Base-by-base conservation (phyloP, 495 filamentous ascomycete species). In the Penicillium paxilli region DNA sequence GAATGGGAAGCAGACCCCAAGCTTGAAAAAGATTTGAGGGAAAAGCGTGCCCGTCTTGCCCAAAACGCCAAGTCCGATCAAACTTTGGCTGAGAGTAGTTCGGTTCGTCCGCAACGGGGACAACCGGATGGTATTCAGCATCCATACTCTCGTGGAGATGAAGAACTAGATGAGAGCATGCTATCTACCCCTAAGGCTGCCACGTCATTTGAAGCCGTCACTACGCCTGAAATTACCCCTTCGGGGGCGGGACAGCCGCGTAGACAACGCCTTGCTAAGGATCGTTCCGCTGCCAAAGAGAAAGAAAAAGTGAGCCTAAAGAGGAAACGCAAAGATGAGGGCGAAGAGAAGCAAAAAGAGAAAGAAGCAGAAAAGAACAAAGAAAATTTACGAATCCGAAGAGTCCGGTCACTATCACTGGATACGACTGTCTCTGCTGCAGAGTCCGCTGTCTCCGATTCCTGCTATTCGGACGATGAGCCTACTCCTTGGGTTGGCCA, bases 11-110 rank as follows among this genome's bases (percentile, higher is more conserved):
- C 41, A 14, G 59, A 71, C 44, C 63, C 63, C 0, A 53, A 66
- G 9, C 60, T 65, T 7, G 58, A 65, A 28, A 58, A 67, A 17
- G 50, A 45, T 12, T 21, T 71, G n/a, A 57, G 22, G 6, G 33
- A 56, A 1, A 76, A 74, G 47, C 67, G 68, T 20, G 60, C 62
- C 32, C 69, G 63, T 8, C 52, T 72, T 12, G 37, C 51, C n/a
- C 57, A 65, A 49, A 55, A 51, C 19, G 46, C 61, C 20, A 42
- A 69, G 12, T 54, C 60, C 9, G 58, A 54, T 8, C 44, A 65
- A 12, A 24, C 17, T 5, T n/a, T 28, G 1, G 23, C 45, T 16
- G 5, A 30, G 11, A 10, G 24, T 21, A 66, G 64, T 30, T 55
- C 60, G 16, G 12, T 61, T 20, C 60, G 64, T 30, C 48, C 52